phyloP scores from a whole-genome alignment of 768 basidiomycete species.

The Russula lepida region DNA sequence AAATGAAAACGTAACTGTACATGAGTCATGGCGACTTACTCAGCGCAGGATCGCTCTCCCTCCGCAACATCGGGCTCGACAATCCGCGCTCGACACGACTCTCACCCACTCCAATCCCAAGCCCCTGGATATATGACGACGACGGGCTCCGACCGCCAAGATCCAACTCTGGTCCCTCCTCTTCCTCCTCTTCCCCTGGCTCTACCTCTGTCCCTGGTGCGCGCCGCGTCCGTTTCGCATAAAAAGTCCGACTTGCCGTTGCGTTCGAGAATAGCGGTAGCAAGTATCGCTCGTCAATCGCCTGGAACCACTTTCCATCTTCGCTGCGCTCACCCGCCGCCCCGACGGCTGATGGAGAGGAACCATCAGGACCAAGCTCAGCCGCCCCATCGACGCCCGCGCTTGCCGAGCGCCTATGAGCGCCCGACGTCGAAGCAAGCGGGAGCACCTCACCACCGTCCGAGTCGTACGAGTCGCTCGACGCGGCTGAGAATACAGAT shows the following conservation, averaged over 20 bases:
- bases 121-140: slow-evolving; percentile 22
- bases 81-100: slow-evolving; percentile 17
- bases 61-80: slow-evolving; percentile 18
- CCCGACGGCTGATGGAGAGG: not conserved
- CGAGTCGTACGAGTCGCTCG: slow-evolving; percentile 71
- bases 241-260: slow-evolving; percentile 79
- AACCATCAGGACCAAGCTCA: slow-evolving; percentile 2
- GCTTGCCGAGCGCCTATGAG: not conserved
- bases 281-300: slow-evolving; percentile 89
- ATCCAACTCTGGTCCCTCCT: slow-evolving; percentile 28
- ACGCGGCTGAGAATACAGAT: slow-evolving; percentile 56
- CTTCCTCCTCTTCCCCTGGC: slow-evolving; percentile 17
- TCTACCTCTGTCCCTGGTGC: slow-evolving; percentile 23
- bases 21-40: slow-evolving; percentile 3
- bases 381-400: not conserved
- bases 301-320: slow-evolving; percentile 94
- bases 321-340: slow-evolving; percentile 30
- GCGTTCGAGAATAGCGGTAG: slow-evolving; percentile 90
- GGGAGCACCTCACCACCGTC: slow-evolving; percentile 71
- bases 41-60: slow-evolving; percentile 17
- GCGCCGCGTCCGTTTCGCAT: slow-evolving; percentile 63
- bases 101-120: slow-evolving; percentile 25
- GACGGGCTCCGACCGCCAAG: slow-evolving; percentile 32
- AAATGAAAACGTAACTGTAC: not conserved
- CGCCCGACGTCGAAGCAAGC: slow-evolving; percentile 44